Percentiles rank a stretch among this genome's conserved stretches.
phyloP scores from a whole-genome alignment of 2,329 filamentous ascomycete genomes.

The Aureobasidium sp. region DNA sequence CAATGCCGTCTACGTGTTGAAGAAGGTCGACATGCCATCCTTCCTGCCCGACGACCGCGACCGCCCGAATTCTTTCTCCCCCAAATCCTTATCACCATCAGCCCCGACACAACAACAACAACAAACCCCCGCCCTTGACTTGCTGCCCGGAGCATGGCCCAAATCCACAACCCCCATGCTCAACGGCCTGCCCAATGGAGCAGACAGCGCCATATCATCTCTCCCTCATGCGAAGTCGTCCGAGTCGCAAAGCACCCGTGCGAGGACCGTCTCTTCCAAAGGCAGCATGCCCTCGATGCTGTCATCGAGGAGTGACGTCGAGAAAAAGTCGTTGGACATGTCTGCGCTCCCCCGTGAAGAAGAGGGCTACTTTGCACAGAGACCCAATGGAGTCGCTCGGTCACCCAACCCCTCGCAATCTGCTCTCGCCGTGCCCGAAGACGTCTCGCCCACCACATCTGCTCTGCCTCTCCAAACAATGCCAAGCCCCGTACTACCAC shows the following conservation, averaged over 20 bases:
- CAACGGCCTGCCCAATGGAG: constrained; percentile 28
- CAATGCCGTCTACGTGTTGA: constrained; percentile 37
- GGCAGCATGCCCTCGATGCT: constrained; percentile 19
- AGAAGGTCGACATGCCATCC: constrained; percentile 46
- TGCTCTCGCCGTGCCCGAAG: not conserved
- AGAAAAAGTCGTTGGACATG: constrained; percentile 25
- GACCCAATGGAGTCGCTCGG: constrained; percentile 30
- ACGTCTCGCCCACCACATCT: constrained; percentile 1
- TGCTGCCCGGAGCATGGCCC: constrained; percentile 25
- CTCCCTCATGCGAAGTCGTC: constrained; percentile 51
- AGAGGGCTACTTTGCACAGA: constrained; percentile 39
- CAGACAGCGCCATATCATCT: constrained; percentile 45
- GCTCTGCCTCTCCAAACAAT: not conserved
- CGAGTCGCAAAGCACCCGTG: constrained; percentile 20
- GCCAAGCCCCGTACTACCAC: constrained; percentile 23
- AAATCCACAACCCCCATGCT: constrained; percentile 19
- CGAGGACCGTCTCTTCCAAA: constrained; percentile 6
- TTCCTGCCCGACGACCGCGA: constrained; percentile 41
- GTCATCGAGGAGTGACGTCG: constrained; percentile 25
- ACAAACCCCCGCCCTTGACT: constrained; percentile 22
- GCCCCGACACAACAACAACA: constrained; percentile 15
- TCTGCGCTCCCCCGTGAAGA: constrained; percentile 23
- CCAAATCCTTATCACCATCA: constrained; percentile 21
- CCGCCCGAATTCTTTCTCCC: constrained; percentile 28
- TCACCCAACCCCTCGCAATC: constrained; percentile 20